phyloP scores from a whole-genome alignment of 1,139 yeast species.

The Nakaseomyces nivariensis region DNA sequence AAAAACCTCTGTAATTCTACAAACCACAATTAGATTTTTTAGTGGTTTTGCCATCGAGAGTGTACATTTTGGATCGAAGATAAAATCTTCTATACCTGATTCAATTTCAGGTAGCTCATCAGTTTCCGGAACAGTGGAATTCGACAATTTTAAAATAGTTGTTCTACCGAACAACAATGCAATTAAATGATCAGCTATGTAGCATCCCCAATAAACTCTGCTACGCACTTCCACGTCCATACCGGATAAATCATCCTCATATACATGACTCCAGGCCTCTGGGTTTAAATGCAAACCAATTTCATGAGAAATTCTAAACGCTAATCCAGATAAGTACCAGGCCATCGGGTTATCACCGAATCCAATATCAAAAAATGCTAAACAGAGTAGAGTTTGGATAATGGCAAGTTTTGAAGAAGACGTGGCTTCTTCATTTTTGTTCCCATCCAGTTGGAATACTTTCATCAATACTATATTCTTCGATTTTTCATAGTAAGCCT shows the following conservation, averaged over 20 bases:
- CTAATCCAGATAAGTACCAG: conserved; percentile 54
- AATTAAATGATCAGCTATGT: conserved; percentile 50
- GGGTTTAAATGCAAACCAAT: conserved; percentile 53
- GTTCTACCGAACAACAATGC: conserved; percentile 49
- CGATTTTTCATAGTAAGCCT: conserved; percentile 40
- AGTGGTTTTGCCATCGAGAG: conserved; percentile 36
- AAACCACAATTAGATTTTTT: conserved; percentile 40
- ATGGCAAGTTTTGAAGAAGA: conserved; percentile 26
- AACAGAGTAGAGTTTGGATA: conserved; percentile 40
- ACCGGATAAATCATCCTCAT: conserved; percentile 24
- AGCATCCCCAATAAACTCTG: conserved; percentile 56
- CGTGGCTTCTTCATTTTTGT: conserved; percentile 16
- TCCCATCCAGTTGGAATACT: conserved; percentile 32
- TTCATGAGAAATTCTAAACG: conserved; percentile 53
- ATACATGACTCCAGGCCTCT: conserved; percentile 37
- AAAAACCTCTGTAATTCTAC: conserved; percentile 46
- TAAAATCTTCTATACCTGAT: conserved; percentile 37
- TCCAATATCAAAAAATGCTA: conserved; percentile 50
- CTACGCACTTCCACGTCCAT: conserved; percentile 44
- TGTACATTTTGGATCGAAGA: conserved; percentile 24
- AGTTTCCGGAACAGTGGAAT: conserved; percentile 50
- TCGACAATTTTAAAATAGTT: conserved; percentile 41
- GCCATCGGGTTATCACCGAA: conserved; percentile 48
- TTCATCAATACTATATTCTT: conserved; percentile 35
- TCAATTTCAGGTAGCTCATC: conserved; percentile 49